Evolutionary conservation across 768 basidiomycete species (phyloP).

Genomic region (Cubamyces sp.): DNA sequence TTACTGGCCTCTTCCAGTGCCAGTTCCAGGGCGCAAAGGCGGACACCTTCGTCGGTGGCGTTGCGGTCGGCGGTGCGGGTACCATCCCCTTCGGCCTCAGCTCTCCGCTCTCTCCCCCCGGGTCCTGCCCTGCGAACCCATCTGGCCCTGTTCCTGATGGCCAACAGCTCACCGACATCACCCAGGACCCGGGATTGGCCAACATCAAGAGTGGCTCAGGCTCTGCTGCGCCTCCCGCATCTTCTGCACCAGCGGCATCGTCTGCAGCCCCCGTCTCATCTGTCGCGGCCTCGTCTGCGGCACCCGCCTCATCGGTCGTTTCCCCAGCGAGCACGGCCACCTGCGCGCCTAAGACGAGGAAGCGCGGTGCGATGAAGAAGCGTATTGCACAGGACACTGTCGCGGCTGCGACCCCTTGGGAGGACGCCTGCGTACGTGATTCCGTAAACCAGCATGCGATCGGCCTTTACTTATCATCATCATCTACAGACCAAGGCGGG

Average conservation of each 20-base stretch:
- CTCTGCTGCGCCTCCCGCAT: background rate
- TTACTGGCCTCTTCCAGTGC: conserved; percentile 61
- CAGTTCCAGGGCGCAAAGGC: conserved; percentile 54
- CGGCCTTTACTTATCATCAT: background rate
- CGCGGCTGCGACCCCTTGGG: conserved; percentile 8
- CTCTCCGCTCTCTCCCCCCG: conserved; percentile 47
- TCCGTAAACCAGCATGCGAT: background rate
- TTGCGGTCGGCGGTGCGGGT: conserved; percentile 46
- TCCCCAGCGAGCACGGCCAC: background rate
- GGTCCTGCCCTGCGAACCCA: conserved; percentile 55
- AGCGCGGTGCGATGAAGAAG: conserved; percentile 13
- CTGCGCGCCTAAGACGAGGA: background rate
- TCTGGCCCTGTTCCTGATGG: conserved; percentile 54
- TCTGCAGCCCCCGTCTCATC: background rate
- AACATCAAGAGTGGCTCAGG: background rate
- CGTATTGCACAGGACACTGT: conserved; percentile 15
- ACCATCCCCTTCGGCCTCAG: conserved; percentile 56
- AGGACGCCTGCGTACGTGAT: conserved; percentile 10
- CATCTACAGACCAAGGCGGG: conserved; percentile 37
- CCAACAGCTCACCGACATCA: conserved; percentile 38
- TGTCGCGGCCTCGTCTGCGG: background rate
- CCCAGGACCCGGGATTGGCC: conserved; percentile 24
- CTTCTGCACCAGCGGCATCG: background rate
- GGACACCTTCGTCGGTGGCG: conserved; percentile 48
- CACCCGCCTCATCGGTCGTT: conserved; percentile 2